Evolutionary conservation across 2,329 filamentous ascomycete genomes (phyloP), one percentile per base, ranked within the genome.

Genomic region (Cladophialophora carrionii): DNA sequence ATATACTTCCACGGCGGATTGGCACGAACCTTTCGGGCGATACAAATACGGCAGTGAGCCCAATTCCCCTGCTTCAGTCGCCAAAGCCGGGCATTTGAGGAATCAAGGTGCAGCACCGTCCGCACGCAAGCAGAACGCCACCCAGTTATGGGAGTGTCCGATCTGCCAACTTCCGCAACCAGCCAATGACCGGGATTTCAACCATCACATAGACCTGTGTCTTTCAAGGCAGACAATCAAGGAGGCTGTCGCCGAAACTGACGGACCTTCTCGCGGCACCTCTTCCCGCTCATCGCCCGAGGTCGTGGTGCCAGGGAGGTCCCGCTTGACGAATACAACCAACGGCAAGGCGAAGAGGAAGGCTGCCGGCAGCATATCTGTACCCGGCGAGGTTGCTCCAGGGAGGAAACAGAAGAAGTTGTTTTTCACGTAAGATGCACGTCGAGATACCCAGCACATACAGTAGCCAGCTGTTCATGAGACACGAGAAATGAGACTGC

Each of bases 201-300:
- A 99, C 71, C 86, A 90, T 63, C 95, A 99, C 73, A 92, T 99
- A 58, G 95, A 99, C 75, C 85, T 90, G 8, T 99, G 95, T 75
- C 83, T 99, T 1, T 97, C 93, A 0, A 84, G 88, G 62, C 87
- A 90, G 73, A 91, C 92, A 0, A 98, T 99, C 72, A 89, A 89
- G 53, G 91, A 97, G 72, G 89, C 87, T 0, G 88, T 95, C 0
- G 88, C 70, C 12, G 66, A 70, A 57, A 62, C 62, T 10, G 37
- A 63, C 12, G 62, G 9, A 3, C 34, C 62, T 9, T 24, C 56
- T 5, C 41, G 26, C 24, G 31, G 29, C 2, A 60, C 46, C 31
- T 58, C 61, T 2, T 51, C 31, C 5, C 49, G 58, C 14, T 53
- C 54, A 17, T 60, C 66, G 1, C 63, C 63, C 1, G 68, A 66